Conservation (phyloP, 305 asterid genomes). For the Solanum hybrid region DNA sequence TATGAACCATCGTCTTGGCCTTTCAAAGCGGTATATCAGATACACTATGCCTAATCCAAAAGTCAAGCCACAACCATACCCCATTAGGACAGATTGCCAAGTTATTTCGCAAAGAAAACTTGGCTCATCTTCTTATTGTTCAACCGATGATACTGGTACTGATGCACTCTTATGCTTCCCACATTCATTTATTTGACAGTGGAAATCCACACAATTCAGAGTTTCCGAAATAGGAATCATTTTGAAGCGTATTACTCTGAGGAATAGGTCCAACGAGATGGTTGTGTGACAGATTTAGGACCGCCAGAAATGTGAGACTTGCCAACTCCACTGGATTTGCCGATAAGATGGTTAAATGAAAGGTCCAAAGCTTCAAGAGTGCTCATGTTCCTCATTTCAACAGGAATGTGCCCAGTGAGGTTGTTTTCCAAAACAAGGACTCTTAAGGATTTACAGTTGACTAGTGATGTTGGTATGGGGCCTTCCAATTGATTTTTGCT, state of each 20-base stretch:
- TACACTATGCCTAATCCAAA: neutral
- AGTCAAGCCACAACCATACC: neutral
- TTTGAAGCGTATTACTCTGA: neutral
- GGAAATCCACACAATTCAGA: neutral
- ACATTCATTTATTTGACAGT: neutral
- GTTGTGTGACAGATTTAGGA: slow-evolving; percentile 6
- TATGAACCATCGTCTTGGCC: too few relatives aligned
- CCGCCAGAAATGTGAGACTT: neutral
- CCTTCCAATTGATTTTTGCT: too few relatives aligned
- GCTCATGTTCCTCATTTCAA: neutral
- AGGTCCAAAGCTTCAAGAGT: neutral
- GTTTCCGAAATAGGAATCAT: neutral
- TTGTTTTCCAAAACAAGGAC: too few relatives aligned
- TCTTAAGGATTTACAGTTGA: too few relatives aligned
- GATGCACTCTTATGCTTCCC: neutral
- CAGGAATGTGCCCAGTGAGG: neutral
- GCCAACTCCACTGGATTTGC: neutral
- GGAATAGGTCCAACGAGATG: neutral
- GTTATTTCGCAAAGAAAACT: neutral
- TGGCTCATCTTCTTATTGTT: neutral
- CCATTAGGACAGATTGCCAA: neutral
- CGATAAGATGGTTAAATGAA: neutral
- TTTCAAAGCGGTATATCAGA: neutral
- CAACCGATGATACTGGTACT: neutral
- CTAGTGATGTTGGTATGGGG: too few relatives aligned